Conservation (phyloP, 495 filamentous ascomycete genomes). For the Sordaria brevicollis region DNA sequence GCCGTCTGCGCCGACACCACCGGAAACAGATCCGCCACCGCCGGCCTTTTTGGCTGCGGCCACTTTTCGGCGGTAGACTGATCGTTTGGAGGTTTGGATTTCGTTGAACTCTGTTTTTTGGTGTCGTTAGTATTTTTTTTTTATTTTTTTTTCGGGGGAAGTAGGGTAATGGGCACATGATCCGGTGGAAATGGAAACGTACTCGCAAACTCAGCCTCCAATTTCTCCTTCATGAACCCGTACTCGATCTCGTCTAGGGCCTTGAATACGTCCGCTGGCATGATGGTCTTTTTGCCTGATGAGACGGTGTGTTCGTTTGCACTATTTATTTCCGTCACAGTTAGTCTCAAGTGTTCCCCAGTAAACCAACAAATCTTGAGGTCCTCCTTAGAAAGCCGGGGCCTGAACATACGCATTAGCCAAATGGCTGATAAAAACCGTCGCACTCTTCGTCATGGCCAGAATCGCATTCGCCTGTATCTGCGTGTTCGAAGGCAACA, state of each 20-base stretch:
- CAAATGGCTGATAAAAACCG: slow-evolving; percentile 88
- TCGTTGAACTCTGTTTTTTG: slow-evolving; percentile 39
- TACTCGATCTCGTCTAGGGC: slow-evolving; percentile 80
- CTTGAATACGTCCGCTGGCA: slow-evolving; percentile 70
- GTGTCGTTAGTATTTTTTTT: neutral
- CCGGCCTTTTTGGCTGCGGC: slow-evolving; percentile 31
- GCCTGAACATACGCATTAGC: slow-evolving; percentile 57
- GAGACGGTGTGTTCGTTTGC: slow-evolving; percentile 63
- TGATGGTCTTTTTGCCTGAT: slow-evolving; percentile 74
- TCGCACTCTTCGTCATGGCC: slow-evolving; percentile 86
- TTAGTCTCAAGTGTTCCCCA: neutral
- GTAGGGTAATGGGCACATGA: neutral
- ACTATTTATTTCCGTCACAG: slow-evolving; percentile 27
- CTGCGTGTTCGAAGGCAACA: slow-evolving; percentile 91
- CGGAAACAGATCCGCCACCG: neutral
- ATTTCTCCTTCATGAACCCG: slow-evolving; percentile 55
- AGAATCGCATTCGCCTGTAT: slow-evolving; percentile 89
- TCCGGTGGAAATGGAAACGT: slow-evolving; percentile 8
- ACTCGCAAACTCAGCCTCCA: slow-evolving; percentile 56
- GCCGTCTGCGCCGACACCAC: slow-evolving; percentile 2
- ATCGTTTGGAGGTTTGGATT: slow-evolving; percentile 40
- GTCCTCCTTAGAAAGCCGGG: neutral
- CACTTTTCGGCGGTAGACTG: slow-evolving; percentile 38
- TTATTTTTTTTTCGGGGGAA: neutral
- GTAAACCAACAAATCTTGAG: neutral